Conservation (phyloP, 176 grass and related monocot species). For the Oryza nivara region DNA sequence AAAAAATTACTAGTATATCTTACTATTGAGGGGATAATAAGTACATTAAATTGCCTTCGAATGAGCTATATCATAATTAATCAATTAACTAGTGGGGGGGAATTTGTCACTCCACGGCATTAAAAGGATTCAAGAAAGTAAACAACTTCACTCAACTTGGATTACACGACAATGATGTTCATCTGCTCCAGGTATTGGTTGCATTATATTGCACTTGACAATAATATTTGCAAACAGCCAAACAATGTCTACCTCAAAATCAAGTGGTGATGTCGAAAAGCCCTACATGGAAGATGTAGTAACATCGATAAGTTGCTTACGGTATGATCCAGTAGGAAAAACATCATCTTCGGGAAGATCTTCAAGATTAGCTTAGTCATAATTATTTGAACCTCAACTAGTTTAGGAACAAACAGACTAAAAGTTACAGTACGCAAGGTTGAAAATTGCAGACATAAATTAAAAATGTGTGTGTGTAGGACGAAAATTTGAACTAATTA, state of each 20-base stretch:
- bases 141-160: background rate
- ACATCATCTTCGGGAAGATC: constrained; percentile 20
- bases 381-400: background rate
- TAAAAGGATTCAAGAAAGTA: background rate
- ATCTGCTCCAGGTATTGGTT: background rate
- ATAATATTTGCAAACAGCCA: background rate
- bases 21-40: too few species aligned
- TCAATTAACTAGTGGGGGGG: background rate
- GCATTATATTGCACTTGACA: background rate
- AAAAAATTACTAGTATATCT: too few species aligned
- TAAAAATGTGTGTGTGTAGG: too few species aligned
- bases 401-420: background rate
- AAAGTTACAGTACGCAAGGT: too few species aligned
- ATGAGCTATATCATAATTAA: background rate
- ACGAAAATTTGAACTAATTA: too few species aligned
- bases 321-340: constrained; percentile 28
- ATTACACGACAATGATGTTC: background rate
- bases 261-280: constrained; percentile 15
- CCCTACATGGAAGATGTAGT: background rate
- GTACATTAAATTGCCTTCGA: background rate
- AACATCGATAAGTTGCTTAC: background rate
- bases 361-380: background rate
- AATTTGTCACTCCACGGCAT: background rate
- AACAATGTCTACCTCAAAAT: constrained; percentile 1
- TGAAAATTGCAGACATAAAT: too few species aligned